phyloP scores from a whole-genome alignment of 306 rosid genomes.

The Rubus parviflorus region DNA sequence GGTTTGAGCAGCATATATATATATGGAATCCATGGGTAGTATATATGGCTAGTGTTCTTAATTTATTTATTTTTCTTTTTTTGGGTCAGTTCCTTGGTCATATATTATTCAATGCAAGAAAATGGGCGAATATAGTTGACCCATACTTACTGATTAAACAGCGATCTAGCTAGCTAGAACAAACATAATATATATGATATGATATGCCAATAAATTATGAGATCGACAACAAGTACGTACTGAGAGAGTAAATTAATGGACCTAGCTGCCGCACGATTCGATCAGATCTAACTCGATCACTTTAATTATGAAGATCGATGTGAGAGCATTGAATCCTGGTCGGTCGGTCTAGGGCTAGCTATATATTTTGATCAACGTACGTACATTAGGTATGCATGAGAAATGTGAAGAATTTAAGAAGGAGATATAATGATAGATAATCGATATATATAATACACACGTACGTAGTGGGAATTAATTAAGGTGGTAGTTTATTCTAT shows the following conservation, averaged over 20 bases:
- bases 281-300: not conserved
- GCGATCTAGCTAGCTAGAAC: too few species aligned
- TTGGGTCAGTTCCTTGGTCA: not conserved
- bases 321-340: conserved; percentile 11
- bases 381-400: not conserved
- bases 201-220: too few species aligned
- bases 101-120: not conserved
- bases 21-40: too few species aligned
- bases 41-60: too few species aligned
- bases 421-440: too few species aligned
- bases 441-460: too few species aligned
- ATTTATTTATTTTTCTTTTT: not conserved
- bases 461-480: too few species aligned
- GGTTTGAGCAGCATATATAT: too few species aligned
- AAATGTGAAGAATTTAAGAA: not conserved
- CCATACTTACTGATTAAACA: not conserved
- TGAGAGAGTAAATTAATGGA: too few species aligned
- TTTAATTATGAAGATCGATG: not conserved
- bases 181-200: too few species aligned
- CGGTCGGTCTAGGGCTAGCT: conserved; percentile 2
- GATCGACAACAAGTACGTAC: too few species aligned
- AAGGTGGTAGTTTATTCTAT: too few species aligned
- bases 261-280: conserved; percentile 2
- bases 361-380: not conserved
- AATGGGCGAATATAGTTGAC: conserved; percentile 2